Conservation (phyloP, 306 rosid species). For the Dryas octopetala region DNA sequence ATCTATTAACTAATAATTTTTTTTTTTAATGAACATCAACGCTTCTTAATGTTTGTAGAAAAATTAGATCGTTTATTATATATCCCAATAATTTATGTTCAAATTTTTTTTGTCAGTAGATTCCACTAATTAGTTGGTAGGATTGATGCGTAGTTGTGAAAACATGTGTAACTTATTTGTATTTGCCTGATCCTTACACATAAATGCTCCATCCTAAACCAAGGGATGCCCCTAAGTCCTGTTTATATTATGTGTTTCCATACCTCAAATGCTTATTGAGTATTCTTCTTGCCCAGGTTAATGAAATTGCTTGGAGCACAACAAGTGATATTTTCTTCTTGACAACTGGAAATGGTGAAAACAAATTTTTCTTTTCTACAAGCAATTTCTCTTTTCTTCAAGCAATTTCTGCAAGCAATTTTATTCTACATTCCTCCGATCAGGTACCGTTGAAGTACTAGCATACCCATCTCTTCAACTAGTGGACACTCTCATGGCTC, state of each 20-base stretch:
- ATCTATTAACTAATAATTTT: not conserved
- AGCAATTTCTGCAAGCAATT: not conserved
- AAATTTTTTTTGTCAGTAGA: not conserved
- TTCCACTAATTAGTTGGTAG: not conserved
- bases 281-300: conserved; percentile 50
- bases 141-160: not conserved
- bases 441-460: conserved; percentile 92
- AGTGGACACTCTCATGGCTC: conserved; percentile 91
- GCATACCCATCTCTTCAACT: conserved; percentile 87
- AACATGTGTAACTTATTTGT: not conserved
- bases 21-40: too few species aligned
- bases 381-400: not conserved
- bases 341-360: conserved; percentile 92
- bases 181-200: not conserved
- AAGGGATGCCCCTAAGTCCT: not conserved
- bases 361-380: conserved; percentile 4
- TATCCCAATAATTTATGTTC: not conserved
- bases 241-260: not conserved
- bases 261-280: conserved; percentile 13
- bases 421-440: conserved; percentile 14
- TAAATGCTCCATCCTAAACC: conserved; percentile 12
- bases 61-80: not conserved
- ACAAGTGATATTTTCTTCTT: conserved; percentile 87
- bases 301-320: conserved; percentile 98
- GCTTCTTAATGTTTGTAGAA: not conserved